Base-by-base conservation (phyloP, 306 rosid species). In the Pterocarpus santalinus region DNA sequence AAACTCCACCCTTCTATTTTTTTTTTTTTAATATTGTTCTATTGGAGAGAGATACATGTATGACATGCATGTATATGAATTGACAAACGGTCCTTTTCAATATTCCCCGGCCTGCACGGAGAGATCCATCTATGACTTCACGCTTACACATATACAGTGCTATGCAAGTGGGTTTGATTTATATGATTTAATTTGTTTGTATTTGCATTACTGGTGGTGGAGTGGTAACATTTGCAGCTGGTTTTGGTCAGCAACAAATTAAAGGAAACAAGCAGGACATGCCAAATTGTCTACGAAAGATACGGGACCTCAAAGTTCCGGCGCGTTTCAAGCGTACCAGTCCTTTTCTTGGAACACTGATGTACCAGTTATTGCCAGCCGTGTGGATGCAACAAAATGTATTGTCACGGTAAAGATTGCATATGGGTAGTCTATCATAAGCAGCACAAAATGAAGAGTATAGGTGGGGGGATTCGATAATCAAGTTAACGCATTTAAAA, bases 111-210 rank as follows among this genome's bases (percentile, higher is more conserved):
- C n/a, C 17, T 68, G 56, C 35, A 57, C 11, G 34, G 33, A 17
- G 13, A 57, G 33, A 57, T 57, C 4, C 8, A 17, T 57, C 13
- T 17, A 57, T 57, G 64, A 57, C 64, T 8, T 57, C 64, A 57
- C 34, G 8, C 64, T 22, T 1, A 22, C 6, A 43, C 47, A 22
- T 22, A 44, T 55, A 55, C 1, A n/a, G 28, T n/a, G 3, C 3
- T 13, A 5, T 35, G 55, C 81, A 77, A 65, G 74, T 65, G 81
- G 81, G 4, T 72, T 52, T n/a, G 46, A 53, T 55, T 72, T 39
- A 69, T 69, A 47, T 52, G 7, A 52, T 52, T 12, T 47, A 2
- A 41, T 34, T 2, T 52, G 4, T 51, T 49, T 70, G 14, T 47
- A 69, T 16, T 15, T 47, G 12, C 5, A 13, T 69, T 30, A 62